These are phyloP conservation scores for Hymenoscyphus scutula DNA, from an alignment of 2,329 filamentous ascomycete species.

Conservation along the genomic window DNA sequence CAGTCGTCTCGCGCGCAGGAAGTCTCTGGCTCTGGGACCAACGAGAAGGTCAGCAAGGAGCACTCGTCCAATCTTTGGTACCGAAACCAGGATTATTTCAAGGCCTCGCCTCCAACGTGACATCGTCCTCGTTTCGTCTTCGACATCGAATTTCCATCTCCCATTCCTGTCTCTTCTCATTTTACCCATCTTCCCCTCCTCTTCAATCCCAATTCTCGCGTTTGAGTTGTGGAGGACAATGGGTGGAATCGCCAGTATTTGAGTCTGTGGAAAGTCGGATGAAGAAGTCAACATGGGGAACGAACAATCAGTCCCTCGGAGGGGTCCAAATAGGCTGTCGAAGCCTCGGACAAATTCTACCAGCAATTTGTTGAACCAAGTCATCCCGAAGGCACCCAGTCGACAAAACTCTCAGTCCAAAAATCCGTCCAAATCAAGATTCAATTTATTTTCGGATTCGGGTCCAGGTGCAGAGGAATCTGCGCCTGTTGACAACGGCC, in stretches of 20 bases:
- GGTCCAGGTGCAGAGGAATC: neutral
- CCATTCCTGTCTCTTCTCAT: constrained; percentile 10
- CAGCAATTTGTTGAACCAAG: constrained; percentile 22
- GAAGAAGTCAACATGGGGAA: constrained; percentile 30
- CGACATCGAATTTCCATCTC: constrained; percentile 20
- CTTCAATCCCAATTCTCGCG: constrained; percentile 4
- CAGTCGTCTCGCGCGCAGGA: constrained; percentile 3
- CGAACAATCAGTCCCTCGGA: constrained; percentile 28
- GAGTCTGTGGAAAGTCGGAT: neutral
- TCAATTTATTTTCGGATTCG: constrained; percentile 14
- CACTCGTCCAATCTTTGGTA: constrained; percentile 19
- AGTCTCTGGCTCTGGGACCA: no score
- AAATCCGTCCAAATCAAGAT: constrained; percentile 15
- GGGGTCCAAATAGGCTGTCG: constrained; percentile 32
- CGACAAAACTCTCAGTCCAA: constrained; percentile 28
- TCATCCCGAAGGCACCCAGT: constrained; percentile 17
- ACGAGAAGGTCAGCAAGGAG: neutral
- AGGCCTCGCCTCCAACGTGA: neutral
- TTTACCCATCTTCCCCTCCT: constrained; percentile 13
- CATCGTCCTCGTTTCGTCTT: constrained; percentile 24
- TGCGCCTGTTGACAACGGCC: constrained; percentile 8
- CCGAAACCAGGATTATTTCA: constrained; percentile 10
- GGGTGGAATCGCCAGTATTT: constrained; percentile 13
- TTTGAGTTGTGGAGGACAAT: constrained; percentile 19
- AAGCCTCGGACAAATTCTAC: constrained; percentile 34